Evolutionary conservation across 257 asterid genomes (phyloP), one percentile per base, ranked within the genome.

Genomic region (Linderniella brevidens): DNA sequence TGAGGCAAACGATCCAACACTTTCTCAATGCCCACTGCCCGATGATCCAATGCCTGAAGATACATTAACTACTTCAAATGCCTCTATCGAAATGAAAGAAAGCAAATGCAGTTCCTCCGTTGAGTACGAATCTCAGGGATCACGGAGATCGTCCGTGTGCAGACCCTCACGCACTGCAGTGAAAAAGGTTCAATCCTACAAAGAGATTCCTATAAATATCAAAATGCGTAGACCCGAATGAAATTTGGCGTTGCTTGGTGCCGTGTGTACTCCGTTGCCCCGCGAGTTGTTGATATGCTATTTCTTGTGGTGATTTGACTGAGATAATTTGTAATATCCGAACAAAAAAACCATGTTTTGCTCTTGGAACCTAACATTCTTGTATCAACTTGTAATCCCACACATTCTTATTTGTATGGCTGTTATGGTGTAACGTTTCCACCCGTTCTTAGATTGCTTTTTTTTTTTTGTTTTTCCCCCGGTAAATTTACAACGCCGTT

Each of bases 151-250:
- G 13, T 45, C 49, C 8, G 13, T 7, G 11, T 15, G 19, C 49
- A 45, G 49, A 13, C 49, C 49, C 13, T 15, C 49, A 15, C 49
- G 49, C 8, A 4, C 1, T 10, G 20, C 49, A 15, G 49, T 25
- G 17, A 45, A 13, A 16, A 45, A 45, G 49, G 49, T 45, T 45
- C 49, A 15, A 45, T 45, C 49, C 8, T 45, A 45, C 49, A 45
- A 45, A 15, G 49, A 45, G 16, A 15, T 13, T 13, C 29, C 49
- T 6, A 3, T 45, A 45, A 45, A 45, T 13, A 17, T 16, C 29
- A 45, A 45, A 45, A 45, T 45, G 49, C 49, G 49, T 25, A 45
- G 49, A 45, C 49, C 49, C 29, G 20, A 45, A 20, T 45, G 29
- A 45, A 25, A 45, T 5, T 14, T 2, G 3, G 6, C 32, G 4